These are phyloP conservation scores for Eurotiales sp. DNA, from an alignment of 2,329 filamentous ascomycete genomes.

Conservation along the genomic window DNA sequence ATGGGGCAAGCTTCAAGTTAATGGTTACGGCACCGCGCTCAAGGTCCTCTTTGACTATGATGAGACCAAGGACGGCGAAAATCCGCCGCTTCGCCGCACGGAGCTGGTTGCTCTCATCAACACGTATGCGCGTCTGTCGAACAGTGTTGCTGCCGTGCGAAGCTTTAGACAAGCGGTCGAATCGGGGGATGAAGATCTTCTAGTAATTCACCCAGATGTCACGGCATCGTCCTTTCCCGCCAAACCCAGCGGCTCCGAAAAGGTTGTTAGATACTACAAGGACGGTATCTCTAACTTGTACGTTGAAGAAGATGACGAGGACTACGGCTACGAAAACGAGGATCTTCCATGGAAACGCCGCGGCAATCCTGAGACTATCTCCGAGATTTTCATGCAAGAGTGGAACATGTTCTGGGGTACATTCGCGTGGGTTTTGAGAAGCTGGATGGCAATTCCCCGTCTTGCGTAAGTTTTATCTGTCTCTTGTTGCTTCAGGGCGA, in stretches of 20 bases:
- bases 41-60: slow-evolving; percentile 97
- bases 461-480: slow-evolving; percentile 66
- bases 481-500: too few relatives aligned
- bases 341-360: slow-evolving; percentile 31
- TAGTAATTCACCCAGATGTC: slow-evolving; percentile 25
- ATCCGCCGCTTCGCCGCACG: slow-evolving; percentile 75
- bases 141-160: slow-evolving; percentile 70
- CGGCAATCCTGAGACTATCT: slow-evolving; percentile 42
- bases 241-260: slow-evolving; percentile 19
- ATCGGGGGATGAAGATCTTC: slow-evolving; percentile 30
- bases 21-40: slow-evolving; percentile 88
- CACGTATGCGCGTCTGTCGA: slow-evolving; percentile 81
- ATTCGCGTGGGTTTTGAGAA: slow-evolving; percentile 61
- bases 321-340: slow-evolving; percentile 40
- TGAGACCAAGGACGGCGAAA: slow-evolving; percentile 57
- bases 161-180: slow-evolving; percentile 59
- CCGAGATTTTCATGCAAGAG: slow-evolving; percentile 63
- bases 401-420: slow-evolving; percentile 59
- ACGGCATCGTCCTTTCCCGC: slow-evolving; percentile 22
- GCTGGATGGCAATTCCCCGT: slow-evolving; percentile 67
- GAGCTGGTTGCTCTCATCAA: slow-evolving; percentile 94
- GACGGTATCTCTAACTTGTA: slow-evolving; percentile 34
- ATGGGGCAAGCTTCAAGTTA: slow-evolving; percentile 95
- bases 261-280: slow-evolving; percentile 23
- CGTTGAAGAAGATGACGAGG: slow-evolving; percentile 39